Evolutionary conservation across 31 red algal species (phyloP).

Genomic region (Porphyra umbilicalis): DNA sequence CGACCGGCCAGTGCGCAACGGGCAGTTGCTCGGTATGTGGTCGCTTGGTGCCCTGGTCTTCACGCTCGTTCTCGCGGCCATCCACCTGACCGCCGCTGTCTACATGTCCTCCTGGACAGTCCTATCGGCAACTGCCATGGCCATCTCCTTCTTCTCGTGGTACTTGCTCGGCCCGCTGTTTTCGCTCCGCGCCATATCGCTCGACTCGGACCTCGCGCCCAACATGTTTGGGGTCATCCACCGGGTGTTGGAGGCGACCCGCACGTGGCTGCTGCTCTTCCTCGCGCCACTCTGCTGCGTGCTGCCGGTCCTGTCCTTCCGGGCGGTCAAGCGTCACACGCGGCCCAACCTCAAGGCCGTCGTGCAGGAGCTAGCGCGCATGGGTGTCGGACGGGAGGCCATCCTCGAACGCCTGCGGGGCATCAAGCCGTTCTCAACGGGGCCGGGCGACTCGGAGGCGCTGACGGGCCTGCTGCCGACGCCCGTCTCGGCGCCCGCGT

Average conservation of each 20-base stretch:
- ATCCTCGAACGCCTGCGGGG: not conserved
- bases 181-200: conserved; percentile 33
- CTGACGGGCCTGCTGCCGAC: not conserved
- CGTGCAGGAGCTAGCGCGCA: conserved; percentile 48
- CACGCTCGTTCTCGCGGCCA: conserved; percentile 40
- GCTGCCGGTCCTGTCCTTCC: conserved; percentile 35
- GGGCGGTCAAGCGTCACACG: conserved; percentile 34
- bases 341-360: conserved; percentile 53
- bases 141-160: conserved; percentile 42
- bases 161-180: conserved; percentile 57
- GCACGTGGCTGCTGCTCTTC: conserved; percentile 56
- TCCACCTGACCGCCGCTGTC: conserved; percentile 33
- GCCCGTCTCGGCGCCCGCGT: not conserved
- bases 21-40: conserved; percentile 58
- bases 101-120: conserved; percentile 66
- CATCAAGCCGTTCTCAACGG: not conserved
- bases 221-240: conserved; percentile 39
- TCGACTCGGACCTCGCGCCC: conserved; percentile 30
- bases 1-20: conserved; percentile 43
- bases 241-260: conserved; percentile 31
- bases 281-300: conserved; percentile 32
- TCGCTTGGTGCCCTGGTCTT: conserved; percentile 54
- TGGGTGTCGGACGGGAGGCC: conserved; percentile 6
- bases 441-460: not conserved
- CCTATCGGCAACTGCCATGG: conserved; percentile 23